Percentiles rank a stretch among this genome's conserved stretches.
Conservation (phyloP, 306 rosid species). For the Malus domestica region ASM211411v1 NC_041795.1:28886001-28886500, state of each 20-base stretch:
- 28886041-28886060: conserved; percentile 46
- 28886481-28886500: conserved; percentile 25
- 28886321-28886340: conserved; percentile 60
- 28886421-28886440: conserved; percentile 43
- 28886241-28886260: conserved; percentile 46
- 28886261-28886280: conserved; percentile 55
- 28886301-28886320: conserved; percentile 59
- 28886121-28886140: conserved; percentile 54
- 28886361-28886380: conserved; percentile 43
- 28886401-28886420: conserved; percentile 22
- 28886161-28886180: conserved; percentile 20
- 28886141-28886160: conserved; percentile 31
- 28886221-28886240: conserved; percentile 59
- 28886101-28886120: conserved; percentile 39
- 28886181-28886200: conserved; percentile 28
- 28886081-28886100: conserved; percentile 60
- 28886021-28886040: conserved; percentile 41
- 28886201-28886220: conserved; percentile 34
- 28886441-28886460: conserved; percentile 29
- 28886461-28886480: conserved; percentile 35
- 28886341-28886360: conserved; percentile 36
- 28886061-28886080: conserved; percentile 26
- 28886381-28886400: conserved; percentile 54
- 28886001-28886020: conserved; percentile 43
- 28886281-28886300: conserved; percentile 54